Base-by-base conservation (phyloP, 805 yeast genomes). In the Blastobotrys parvus region DNA sequence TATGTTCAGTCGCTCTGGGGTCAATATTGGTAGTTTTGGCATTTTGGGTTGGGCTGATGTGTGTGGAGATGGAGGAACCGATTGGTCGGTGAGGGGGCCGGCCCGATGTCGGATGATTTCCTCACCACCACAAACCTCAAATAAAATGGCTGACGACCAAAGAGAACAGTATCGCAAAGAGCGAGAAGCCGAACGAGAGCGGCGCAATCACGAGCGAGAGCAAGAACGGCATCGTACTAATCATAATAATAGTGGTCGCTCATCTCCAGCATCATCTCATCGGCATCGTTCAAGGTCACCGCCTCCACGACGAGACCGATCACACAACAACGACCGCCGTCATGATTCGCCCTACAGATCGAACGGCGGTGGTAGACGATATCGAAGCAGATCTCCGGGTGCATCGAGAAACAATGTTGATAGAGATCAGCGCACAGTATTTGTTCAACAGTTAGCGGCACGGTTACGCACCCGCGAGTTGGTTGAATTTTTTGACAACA, bases 1-100 rank as follows among this genome's bases (percentile, higher is more conserved):
- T 43, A 62, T 61, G 0, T 67, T 68, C n/a, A 82, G 64, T 45
- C 85, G 63, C 44, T 72, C 74, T 1, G 83, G 69, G 0, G 78
- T 78, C 6, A 80, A 57, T 1, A 71, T 41, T 18, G 27, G 22
- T n/a, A 13, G 4, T n/a, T 22, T 20, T 15, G 35, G 13, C 35
- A 18, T 32, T 17, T n/a, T n/a, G n/a, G n/a, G n/a, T 25, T 8
- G 7, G 29, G 29, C 4, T 29, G 32, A 29, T n/a, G 7, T 25
- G 15, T n/a, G 32, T 10, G 11, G 16, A 16, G 32, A 13, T 29
- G 16, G 15, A 29, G 32, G 32, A 7, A 16, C 4, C 5, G 4
- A 16, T n/a, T 29, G 32, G 32, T 13, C 16, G 5, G 29, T 25
- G 29, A 25, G 29, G 11, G 10, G 7, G 7, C 29, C 7, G 11